These are phyloP conservation scores for Mycogone perniciosa DNA, from an alignment of 2,329 filamentous ascomycete species.

Conservation along the genomic window DNA sequence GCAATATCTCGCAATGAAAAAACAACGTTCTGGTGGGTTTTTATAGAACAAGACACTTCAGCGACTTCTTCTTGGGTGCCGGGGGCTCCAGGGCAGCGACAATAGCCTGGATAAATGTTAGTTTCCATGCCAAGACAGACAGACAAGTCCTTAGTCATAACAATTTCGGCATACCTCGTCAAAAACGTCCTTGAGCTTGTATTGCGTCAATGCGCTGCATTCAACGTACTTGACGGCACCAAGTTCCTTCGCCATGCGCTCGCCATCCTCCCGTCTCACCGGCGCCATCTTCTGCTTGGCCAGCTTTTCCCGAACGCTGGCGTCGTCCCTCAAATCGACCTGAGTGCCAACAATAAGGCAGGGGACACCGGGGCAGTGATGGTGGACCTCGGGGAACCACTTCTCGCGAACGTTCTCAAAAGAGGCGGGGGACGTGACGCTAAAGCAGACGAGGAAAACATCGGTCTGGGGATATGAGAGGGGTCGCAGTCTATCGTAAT, in stretches of 20 bases:
- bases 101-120: conserved; percentile 60
- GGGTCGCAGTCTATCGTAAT: conserved; percentile 95
- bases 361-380: conserved; percentile 95
- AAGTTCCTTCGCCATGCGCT: conserved; percentile 94
- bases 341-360: conserved; percentile 98
- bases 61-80: conserved; percentile 67
- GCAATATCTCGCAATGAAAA: conserved; percentile 11
- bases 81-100: conserved; percentile 91
- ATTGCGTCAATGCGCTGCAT: conserved; percentile 96
- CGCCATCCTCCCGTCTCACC: conserved; percentile 86
- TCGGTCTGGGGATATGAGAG: conserved; percentile 98
- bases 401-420: conserved; percentile 99
- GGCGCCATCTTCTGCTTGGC: conserved; percentile 94
- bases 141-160: not conserved
- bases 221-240: conserved; percentile 98
- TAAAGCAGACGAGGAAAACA: conserved; percentile 98
- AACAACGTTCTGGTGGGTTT: not conserved
- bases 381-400: conserved; percentile 97
- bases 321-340: conserved; percentile 89
- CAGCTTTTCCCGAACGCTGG: conserved; percentile 81
- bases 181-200: conserved; percentile 98
- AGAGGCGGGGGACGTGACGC: conserved; percentile 91
- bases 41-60: conserved; percentile 66
- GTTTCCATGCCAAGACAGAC: not conserved
- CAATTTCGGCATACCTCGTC: conserved; percentile 67